Base-by-base conservation (phyloP, 495 filamentous ascomycete species). In the Extremus antarcticus region DNA sequence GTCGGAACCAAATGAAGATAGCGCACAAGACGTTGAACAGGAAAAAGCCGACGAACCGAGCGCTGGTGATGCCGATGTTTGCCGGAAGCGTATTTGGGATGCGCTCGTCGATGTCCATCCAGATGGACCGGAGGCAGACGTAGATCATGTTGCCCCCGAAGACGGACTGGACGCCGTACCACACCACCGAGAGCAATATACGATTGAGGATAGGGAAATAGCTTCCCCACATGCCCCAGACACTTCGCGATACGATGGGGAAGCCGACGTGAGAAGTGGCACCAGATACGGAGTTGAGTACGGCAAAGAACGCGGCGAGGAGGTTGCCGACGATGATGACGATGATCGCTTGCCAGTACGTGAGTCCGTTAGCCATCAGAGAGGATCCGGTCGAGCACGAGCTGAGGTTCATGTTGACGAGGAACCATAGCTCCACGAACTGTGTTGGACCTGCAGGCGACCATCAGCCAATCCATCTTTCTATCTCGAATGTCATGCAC, bases 191-290 rank as follows among this genome's bases (percentile, higher is more conserved):
- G 19, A 64, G 56, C 23, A 66, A 15, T 23, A 66, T 58, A 3
- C 64, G 49, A 25, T 64, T 58, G 9, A 58, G 23, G 16, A 66
- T 48, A 2, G 64, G 58, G 21, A 66, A 54, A 25, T 64, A 64
- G 16, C 54, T 55, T 3, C 58, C 64, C 35, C 57, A 58, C 47
- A 66, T 54, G 19, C 61, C 64, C 64, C 69, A 73, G 3, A 64
- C 65, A 53, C 59, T 70, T 1, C 68, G 61, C 48, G 65, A 67
- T 55, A 69, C 66, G 17, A 71, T 59, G 0, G 70, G 68, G 50
- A 69, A 70, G n/a, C 68, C 66, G 46, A 71, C 67, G 50, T 72
- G 70, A 61, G 63, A 71, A 43, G 59, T 58, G 3, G 69, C 19
- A 43, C 68, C 70, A 23, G 63, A 65, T 62, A 66, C 71, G 17